Evolutionary conservation across 352 stramenopile species (phyloP).

Genomic region (Blastocystis sp.): DNA sequence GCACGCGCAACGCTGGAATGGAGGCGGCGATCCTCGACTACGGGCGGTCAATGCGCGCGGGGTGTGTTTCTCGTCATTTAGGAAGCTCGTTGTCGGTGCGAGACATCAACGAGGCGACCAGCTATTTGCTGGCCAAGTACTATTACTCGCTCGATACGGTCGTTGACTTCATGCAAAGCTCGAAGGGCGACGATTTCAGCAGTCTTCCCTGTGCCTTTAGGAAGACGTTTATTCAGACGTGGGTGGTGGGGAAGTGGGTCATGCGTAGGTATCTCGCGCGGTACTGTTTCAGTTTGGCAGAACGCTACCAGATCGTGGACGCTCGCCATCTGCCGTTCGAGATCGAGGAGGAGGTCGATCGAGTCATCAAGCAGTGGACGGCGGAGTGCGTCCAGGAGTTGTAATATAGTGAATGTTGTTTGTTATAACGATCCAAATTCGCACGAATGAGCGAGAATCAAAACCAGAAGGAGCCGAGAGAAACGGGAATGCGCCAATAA

Average conservation of each 20-base stretch:
- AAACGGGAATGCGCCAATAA: background rate
- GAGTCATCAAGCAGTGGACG: background rate
- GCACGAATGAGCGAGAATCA: background rate
- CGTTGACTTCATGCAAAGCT: background rate
- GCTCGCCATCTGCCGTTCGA: background rate
- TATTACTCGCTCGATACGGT: background rate
- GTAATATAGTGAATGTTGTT: background rate
- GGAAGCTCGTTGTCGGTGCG: background rate
- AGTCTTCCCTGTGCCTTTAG: background rate
- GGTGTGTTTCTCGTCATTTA: background rate
- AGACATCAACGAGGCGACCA: slow-evolving; percentile 29
- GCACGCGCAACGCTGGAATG: background rate
- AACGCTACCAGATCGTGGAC: slow-evolving; percentile 16
- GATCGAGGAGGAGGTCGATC: background rate
- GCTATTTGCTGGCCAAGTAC: slow-evolving; percentile 19
- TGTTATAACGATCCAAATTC: background rate
- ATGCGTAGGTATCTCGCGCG: background rate
- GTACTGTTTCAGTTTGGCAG: background rate
- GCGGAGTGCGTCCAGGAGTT: background rate
- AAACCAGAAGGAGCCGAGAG: background rate
- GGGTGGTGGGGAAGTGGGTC: background rate
- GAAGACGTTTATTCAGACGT: background rate
- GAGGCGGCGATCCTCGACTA: background rate
- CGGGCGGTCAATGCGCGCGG: background rate
- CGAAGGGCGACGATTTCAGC: background rate